Percentiles rank a stretch among this genome's conserved stretches.
Evolutionary conservation across 768 basidiomycete species (phyloP).

Genomic region (Naganishia randhawae): DNA sequence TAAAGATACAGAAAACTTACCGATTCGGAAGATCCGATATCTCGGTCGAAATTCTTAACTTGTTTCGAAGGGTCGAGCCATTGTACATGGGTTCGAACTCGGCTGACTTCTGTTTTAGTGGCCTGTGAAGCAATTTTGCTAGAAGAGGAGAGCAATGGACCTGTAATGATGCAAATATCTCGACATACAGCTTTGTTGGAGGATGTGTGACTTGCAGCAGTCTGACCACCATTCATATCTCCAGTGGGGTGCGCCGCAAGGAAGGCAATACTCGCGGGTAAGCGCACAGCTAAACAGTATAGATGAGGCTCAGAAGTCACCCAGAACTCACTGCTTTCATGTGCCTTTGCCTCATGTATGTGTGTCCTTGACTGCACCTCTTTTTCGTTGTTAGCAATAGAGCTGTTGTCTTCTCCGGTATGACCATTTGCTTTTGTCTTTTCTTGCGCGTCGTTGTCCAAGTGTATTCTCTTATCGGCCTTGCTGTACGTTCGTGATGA

Average conservation of each 20-base stretch:
- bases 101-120: neutral
- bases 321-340: neutral
- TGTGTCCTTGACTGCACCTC: no score
- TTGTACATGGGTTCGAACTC: neutral
- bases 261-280: no score
- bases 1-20: neutral
- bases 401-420: neutral
- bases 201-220: neutral
- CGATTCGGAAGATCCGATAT: neutral
- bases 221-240: neutral
- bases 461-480: neutral
- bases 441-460: neutral
- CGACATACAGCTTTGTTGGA: no score
- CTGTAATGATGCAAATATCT: no score
- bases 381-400: neutral
- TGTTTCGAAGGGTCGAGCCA: neutral
- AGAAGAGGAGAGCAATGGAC: neutral
- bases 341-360: no score
- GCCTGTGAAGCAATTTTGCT: neutral
- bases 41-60: neutral
- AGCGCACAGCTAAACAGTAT: neutral
- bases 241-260: neutral
- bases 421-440: no score
- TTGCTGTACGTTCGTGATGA: slow-evolving; percentile 3
- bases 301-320: neutral